phyloP scores from a whole-genome alignment of 2,329 filamentous ascomycete species.

The Dothideomycetidae sp. region DNA sequence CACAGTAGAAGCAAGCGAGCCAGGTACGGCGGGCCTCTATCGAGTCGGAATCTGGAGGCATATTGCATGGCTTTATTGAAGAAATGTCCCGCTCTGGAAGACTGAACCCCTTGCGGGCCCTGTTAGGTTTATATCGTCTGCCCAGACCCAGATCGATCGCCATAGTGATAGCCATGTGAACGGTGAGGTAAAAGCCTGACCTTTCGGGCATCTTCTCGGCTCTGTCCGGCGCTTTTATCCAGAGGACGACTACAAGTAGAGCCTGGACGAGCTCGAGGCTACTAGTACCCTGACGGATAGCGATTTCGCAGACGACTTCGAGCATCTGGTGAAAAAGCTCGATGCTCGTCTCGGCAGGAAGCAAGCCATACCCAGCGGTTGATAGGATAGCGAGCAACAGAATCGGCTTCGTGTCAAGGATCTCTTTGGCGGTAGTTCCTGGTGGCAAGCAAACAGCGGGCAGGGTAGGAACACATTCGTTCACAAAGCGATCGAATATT shows the following conservation, averaged over 20 bases:
- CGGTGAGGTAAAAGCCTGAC: constrained; percentile 78
- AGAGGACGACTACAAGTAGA: constrained; percentile 59
- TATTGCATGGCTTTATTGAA: too few species aligned
- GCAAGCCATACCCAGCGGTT: constrained; percentile 36
- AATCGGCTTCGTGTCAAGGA: constrained; percentile 44
- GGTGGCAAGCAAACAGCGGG: constrained; percentile 45
- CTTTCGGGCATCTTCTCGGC: constrained; percentile 77
- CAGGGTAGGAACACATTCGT: constrained; percentile 40
- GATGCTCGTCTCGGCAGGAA: constrained; percentile 43
- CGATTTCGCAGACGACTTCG: constrained; percentile 56
- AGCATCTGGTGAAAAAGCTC: constrained; percentile 55
- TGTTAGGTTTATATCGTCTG: constrained; percentile 32
- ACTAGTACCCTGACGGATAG: constrained; percentile 65
- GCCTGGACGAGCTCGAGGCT: constrained; percentile 71
- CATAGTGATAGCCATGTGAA: constrained; percentile 69
- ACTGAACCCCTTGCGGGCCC: constrained; percentile 21
- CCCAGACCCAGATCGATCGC: constrained; percentile 71
- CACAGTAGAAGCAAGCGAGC: constrained; percentile 47
- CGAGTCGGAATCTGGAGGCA: constrained; percentile 34
- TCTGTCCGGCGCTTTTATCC: constrained; percentile 73
- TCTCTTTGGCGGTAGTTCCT: constrained; percentile 37
- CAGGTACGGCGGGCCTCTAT: constrained; percentile 45
- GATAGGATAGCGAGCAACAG: constrained; percentile 45
- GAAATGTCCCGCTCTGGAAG: constrained; percentile 22
- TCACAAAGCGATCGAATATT: constrained; percentile 43